Conservation (phyloP, 129 eudicot genomes). For the Apium graveolens region DNA sequence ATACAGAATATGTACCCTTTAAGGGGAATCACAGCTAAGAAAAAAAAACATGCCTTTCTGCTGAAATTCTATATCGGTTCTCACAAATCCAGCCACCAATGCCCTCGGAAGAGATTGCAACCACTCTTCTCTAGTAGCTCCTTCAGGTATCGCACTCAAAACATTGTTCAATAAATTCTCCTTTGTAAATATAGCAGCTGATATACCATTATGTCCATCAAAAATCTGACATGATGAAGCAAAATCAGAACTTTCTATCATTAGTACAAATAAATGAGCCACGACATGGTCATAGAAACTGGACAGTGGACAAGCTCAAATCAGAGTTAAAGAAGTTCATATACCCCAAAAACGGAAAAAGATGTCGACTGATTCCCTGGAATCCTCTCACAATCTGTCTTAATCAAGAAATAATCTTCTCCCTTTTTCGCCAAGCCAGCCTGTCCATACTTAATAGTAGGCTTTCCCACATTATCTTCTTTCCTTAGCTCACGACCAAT, state of each 20-base stretch:
- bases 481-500: slow-evolving; percentile 55
- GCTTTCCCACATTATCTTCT: slow-evolving; percentile 47
- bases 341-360: slow-evolving; percentile 54
- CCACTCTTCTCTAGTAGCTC: slow-evolving; percentile 86
- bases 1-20: background rate
- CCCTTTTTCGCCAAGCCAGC: slow-evolving; percentile 69
- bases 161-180: slow-evolving; percentile 83
- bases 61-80: slow-evolving; percentile 96
- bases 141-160: slow-evolving; percentile 78
- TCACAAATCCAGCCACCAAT: slow-evolving; percentile 93
- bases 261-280: background rate
- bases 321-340: background rate
- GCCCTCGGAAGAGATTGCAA: slow-evolving; percentile 93
- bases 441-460: slow-evolving; percentile 47
- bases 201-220: slow-evolving; percentile 96
- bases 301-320: slow-evolving; percentile 7
- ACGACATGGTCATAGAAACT: background rate
- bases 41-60: slow-evolving; percentile 52
- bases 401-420: slow-evolving; percentile 53
- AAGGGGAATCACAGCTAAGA: background rate
- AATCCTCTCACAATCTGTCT: slow-evolving; percentile 47
- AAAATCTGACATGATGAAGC: slow-evolving; percentile 48
- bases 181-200: slow-evolving; percentile 89
- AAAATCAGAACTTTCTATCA: slow-evolving; percentile 12
- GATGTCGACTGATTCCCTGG: slow-evolving; percentile 42